Percentiles rank a stretch among this genome's conserved stretches.
Evolutionary conservation across 352 stramenopile genomes (phyloP).

Genomic region (Phytophthora lateralis): DNA sequence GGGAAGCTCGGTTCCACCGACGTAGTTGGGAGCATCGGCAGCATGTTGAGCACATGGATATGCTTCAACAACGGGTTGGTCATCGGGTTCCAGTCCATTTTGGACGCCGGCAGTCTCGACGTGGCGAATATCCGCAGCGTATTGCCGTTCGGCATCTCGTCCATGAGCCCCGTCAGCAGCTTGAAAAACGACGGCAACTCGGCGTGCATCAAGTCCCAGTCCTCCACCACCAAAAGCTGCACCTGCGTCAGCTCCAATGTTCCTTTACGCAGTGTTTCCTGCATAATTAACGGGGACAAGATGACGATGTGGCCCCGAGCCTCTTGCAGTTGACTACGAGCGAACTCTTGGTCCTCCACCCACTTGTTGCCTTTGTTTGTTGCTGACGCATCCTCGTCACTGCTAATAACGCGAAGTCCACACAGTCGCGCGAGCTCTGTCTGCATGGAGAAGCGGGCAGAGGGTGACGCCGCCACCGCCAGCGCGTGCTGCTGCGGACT

Average conservation of each 20-base stretch:
- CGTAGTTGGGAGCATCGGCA: slow-evolving; percentile 44
- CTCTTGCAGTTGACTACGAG: slow-evolving; percentile 22
- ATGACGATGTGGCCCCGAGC: slow-evolving; percentile 42
- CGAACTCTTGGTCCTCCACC: slow-evolving; percentile 28
- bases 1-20: slow-evolving; percentile 35
- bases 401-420: slow-evolving; percentile 44
- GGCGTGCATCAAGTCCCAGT: slow-evolving; percentile 66
- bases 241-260: slow-evolving; percentile 37
- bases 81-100: slow-evolving; percentile 49
- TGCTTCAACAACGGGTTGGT: slow-evolving; percentile 66
- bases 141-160: slow-evolving; percentile 10
- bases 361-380: slow-evolving; percentile 14
- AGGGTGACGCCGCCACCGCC: slow-evolving; percentile 45
- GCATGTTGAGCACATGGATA: slow-evolving; percentile 67
- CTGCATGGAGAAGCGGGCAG: slow-evolving; percentile 36
- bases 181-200: slow-evolving; percentile 70
- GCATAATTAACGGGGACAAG: slow-evolving; percentile 54
- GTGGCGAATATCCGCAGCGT: slow-evolving; percentile 65
- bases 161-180: slow-evolving; percentile 22
- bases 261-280: slow-evolving; percentile 42
- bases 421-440: slow-evolving; percentile 53
- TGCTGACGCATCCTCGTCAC: slow-evolving; percentile 15
- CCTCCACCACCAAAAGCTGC: slow-evolving; percentile 62
- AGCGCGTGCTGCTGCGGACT: slow-evolving; percentile 32
- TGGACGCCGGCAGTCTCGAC: slow-evolving; percentile 51